A percentile compares a stretch with the other conserved stretches of the same genome.
These are phyloP conservation scores for Albugo laibachii DNA, from an alignment of 352 stramenopile genomes.

Conservation along the genomic window DNA sequence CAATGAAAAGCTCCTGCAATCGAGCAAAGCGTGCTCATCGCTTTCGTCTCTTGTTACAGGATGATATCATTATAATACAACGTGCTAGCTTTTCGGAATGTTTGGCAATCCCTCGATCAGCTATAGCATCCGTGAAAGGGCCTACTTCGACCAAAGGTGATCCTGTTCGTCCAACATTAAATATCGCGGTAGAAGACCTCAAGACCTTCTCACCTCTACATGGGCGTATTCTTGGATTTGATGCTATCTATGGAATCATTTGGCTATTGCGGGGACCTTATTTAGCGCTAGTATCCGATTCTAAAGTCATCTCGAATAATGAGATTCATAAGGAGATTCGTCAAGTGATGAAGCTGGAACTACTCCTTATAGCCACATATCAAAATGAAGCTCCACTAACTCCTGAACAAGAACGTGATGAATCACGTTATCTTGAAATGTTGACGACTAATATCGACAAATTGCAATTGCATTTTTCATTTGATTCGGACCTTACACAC, in stretches of 20 bases:
- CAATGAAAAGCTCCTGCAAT: too few species aligned
- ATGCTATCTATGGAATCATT: conserved; percentile 68
- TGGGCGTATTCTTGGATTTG: conserved; percentile 48
- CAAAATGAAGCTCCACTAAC: conserved; percentile 22
- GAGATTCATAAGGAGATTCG: conserved; percentile 32
- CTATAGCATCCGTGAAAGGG: too few species aligned
- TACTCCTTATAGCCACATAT: conserved; percentile 46
- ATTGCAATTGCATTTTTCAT: conserved; percentile 52
- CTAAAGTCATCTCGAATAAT: conserved; percentile 26
- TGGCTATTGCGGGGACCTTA: conserved; percentile 43
- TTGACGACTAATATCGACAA: conserved; percentile 25
- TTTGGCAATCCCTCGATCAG: too few species aligned
- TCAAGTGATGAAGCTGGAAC: conserved; percentile 30
- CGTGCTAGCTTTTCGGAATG: too few species aligned
- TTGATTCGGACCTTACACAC: conserved; percentile 61
- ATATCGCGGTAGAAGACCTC: conserved; percentile 34
- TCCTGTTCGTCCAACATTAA: conserved; percentile 10
- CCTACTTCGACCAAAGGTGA: too few species aligned
- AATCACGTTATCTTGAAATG: conserved; percentile 38
- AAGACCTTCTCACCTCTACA: conserved; percentile 39
- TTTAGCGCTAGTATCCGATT: conserved; percentile 49
- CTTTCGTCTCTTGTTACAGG: too few species aligned
- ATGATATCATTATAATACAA: too few species aligned
- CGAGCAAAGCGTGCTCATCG: too few species aligned
- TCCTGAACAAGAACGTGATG: conserved; percentile 29